These are phyloP conservation scores for Mycena chlorophos DNA, from an alignment of 768 basidiomycete genomes.

Conservation along the genomic window DNA sequence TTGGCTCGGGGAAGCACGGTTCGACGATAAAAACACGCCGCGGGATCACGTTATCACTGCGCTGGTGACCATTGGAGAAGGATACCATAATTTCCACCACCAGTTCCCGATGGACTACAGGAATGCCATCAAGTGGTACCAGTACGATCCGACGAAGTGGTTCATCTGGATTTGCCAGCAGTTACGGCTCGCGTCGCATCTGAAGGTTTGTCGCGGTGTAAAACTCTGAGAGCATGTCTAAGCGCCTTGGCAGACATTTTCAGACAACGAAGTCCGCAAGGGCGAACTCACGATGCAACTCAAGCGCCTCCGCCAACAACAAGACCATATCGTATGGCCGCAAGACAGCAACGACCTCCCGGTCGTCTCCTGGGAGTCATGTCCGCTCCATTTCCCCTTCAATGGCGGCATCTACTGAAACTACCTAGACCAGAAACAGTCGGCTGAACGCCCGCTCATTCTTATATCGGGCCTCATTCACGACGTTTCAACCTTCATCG, in stretches of 20 bases:
- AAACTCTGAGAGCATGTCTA: background rate
- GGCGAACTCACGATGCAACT: conserved; percentile 94
- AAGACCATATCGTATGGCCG: conserved; percentile 81
- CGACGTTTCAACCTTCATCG: conserved; percentile 79
- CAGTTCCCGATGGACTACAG: conserved; percentile 97
- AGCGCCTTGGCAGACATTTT: conserved; percentile 39
- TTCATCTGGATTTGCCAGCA: conserved; percentile 67
- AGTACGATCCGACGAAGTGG: conserved; percentile 94
- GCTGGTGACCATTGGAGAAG: conserved; percentile 89
- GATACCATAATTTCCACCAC: conserved; percentile 99
- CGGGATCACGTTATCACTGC: conserved; percentile 89
- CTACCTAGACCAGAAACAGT: conserved; percentile 69
- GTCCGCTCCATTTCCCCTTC: conserved; percentile 50
- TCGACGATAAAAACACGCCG: conserved; percentile 94
- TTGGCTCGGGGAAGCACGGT: conserved; percentile 91
- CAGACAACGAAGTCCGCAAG: conserved; percentile 69
- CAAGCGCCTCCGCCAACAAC: conserved; percentile 76
- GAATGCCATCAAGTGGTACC: conserved; percentile 92
- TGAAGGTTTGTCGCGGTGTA: conserved; percentile 45
- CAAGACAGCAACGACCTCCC: conserved; percentile 72
- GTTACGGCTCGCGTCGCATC: conserved; percentile 69
- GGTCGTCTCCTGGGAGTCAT: conserved; percentile 77
- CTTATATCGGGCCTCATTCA: conserved; percentile 93
- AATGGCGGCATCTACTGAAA: background rate
- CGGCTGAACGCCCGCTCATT: conserved; percentile 76